Conservation (phyloP, 2,329 filamentous ascomycete species). For the Diaporthe longicolla region DNA sequence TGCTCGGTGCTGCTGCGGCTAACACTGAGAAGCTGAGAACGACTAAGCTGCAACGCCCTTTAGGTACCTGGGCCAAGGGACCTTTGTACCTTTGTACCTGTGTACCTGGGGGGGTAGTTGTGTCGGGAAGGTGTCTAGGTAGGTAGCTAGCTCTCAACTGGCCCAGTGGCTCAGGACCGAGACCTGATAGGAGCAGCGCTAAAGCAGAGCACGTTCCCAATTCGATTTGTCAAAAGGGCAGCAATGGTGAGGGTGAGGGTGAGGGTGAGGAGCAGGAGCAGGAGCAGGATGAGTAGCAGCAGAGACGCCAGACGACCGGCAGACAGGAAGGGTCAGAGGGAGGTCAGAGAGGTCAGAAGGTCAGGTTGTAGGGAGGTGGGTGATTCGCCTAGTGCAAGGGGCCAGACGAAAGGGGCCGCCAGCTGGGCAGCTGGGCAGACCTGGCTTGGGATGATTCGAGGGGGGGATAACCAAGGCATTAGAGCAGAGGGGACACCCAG, state of each 20-base stretch:
- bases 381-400: constrained; percentile 40
- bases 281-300: not conserved
- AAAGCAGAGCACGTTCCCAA: constrained; percentile 25
- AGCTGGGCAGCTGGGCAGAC: constrained; percentile 29
- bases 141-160: constrained; percentile 25
- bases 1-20: constrained; percentile 35
- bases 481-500: constrained; percentile 14
- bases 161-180: constrained; percentile 10
- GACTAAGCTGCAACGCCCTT: constrained; percentile 26
- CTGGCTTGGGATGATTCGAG: constrained; percentile 14
- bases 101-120: constrained; percentile 4
- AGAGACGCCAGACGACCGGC: not conserved
- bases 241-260: constrained; percentile 4
- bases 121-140: not conserved
- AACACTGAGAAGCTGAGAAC: constrained; percentile 24
- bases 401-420: constrained; percentile 15
- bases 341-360: constrained; percentile 37
- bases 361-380: constrained; percentile 24
- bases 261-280: constrained; percentile 29
- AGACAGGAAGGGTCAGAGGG: constrained; percentile 5
- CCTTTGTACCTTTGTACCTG: not conserved
- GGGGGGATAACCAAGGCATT: not conserved
- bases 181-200: constrained; percentile 23
- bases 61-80: not conserved
- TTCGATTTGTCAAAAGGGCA: constrained; percentile 23